Evolutionary conservation across 2,329 filamentous ascomycete genomes (phyloP), one percentile per base, ranked within the genome.

Genomic region (Clonostachys rhizophaga): DNA sequence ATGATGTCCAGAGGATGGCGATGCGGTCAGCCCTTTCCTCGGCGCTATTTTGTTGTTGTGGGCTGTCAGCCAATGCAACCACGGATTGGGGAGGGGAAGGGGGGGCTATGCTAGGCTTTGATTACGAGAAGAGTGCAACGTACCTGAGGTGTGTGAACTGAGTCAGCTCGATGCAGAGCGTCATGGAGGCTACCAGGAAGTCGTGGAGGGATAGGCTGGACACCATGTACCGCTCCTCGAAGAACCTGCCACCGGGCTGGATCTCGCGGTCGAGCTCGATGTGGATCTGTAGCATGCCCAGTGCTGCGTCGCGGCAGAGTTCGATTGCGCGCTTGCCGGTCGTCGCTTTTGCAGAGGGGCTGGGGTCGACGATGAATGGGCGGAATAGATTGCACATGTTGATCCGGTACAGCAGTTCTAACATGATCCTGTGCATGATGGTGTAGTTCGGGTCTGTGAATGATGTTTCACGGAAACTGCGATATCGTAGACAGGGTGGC

Each of bases 151-250:
- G 60, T 30, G 55, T 52, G 16, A 65, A 66, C 50, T 72, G 70
- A 20, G 63, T 65, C 12, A 76, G 58, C 50, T 77, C 74, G 4
- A 83, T 58, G 48, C 76, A 83, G 6, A 83, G 55, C 39, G 83
- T 74, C 76, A 82, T 83, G 12, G 77, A 72, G 0, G 79, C 79
- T 16, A 83, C 69, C 24, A 83, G 60, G 50, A 81, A 83, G 52
- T 83, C 76, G 34, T 81, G 76, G 18, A 76, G 62, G 6, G 74
- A 75, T 41, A 83, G 57, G 4, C 71, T 73, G 5, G 72, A 72
- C 8, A 81, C 57, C 64, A 83, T 76, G 60, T 75, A 78, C 40
- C 72, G 67, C 44, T 81, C 74, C 37, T 72, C 67, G 47, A 72
- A 67, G 49, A 84, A 59, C 17, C 75, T 66, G 0, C 79, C 78